Base-by-base conservation (phyloP, 352 stramenopile genomes). In the Pythium insidiosum region DNA sequence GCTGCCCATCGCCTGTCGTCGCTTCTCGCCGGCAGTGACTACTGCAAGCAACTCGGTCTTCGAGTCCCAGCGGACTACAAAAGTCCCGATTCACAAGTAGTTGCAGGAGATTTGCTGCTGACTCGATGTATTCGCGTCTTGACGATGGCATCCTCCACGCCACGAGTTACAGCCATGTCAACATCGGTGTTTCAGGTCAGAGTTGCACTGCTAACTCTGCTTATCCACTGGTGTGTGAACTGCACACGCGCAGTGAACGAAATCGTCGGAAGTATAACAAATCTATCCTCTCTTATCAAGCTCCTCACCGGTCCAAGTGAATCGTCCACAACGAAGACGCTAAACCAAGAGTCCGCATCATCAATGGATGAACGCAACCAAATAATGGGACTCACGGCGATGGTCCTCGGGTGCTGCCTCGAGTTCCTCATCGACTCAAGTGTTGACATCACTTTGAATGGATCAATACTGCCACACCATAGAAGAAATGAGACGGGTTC, bases 31-130 rank as follows among this genome's bases (percentile, higher is more conserved):
- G 56, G 66, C 47, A 85, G 72, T 29, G 50, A 44, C 10, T 81
- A 80, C 38, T 90, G 78, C 49, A 82, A 88, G 53, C 61, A 81
- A 33, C 50, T 88, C 28, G 73, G 73, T 7, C 58, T 90, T 24
- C 73, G 78, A n/a, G 55, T 90, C 13, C 71, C 78, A 7, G 63
- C 45, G 2, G 39, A 68, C 9, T 80, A 82, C 24, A 54, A 69
- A 6, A 54, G 71, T 16, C 20, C 54, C 7, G 58, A 85, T 10
- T 58, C 63, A 16, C 66, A 69, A 50, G 56, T 62, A n/a, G 66
- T 87, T 28, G 42, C 63, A 30, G 74, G 74, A 6, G 71, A 70
- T 10, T 52, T 78, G 16, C 77, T 90, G 19, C 58, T 90, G 13
- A 81, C 68, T 7, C 69, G 75, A 9, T 87, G 74, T 20, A 35